Evolutionary conservation across 306 rosid species (phyloP).

Genomic region (Sesbania bispinosa): DNA sequence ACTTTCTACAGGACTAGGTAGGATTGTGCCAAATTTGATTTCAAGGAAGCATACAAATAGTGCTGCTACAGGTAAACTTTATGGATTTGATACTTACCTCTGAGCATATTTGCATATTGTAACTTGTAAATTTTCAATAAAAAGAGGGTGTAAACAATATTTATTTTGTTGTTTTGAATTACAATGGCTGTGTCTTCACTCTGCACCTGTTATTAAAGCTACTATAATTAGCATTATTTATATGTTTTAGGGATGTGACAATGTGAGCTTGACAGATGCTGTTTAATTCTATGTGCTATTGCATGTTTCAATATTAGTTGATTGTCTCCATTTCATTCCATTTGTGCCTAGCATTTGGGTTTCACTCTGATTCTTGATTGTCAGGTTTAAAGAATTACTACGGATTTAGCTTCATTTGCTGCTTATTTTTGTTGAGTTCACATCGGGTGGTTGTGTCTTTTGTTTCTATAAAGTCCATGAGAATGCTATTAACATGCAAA

Average conservation of each 20-base stretch:
- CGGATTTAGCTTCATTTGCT: slow-evolving; percentile 4
- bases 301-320: neutral
- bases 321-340: slow-evolving; percentile 1
- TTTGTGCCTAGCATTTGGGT: neutral
- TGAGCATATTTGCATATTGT: neutral
- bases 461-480: neutral
- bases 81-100: neutral
- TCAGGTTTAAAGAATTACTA: neutral
- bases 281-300: neutral
- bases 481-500: neutral
- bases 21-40: slow-evolving; percentile 98
- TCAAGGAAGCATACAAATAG: slow-evolving; percentile 98
- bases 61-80: slow-evolving; percentile 89
- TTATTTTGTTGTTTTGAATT: neutral
- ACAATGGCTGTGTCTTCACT: neutral
- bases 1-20: slow-evolving; percentile 94
- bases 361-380: neutral
- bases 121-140: neutral
- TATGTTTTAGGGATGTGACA: neutral
- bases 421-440: neutral
- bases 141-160: neutral
- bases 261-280: neutral
- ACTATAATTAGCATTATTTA: neutral
- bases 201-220: neutral
- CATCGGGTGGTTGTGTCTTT: neutral